Base-by-base conservation (phyloP, 208 protist genomes). In the Balamuthia mandrillaris region DNA sequence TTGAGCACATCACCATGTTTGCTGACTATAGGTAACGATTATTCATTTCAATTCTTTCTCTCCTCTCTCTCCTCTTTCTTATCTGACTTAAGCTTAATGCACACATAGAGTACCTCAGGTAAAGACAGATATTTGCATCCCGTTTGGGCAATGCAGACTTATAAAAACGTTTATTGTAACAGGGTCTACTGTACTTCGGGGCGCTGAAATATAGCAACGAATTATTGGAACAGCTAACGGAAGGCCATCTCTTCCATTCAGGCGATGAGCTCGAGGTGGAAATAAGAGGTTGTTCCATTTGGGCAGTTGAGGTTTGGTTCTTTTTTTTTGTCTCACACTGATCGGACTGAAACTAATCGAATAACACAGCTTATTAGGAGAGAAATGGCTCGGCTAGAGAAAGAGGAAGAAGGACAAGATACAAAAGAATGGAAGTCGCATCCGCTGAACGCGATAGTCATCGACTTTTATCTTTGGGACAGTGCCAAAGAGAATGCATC, bases 1-100 rank as follows among this genome's bases (percentile, higher is more conserved):
- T 94, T 35, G 85, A 93, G 39, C 21, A 37, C 24, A 81, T 94
- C 24, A 94, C 92, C n/a, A 94, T 94, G 92, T 94, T 94, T 88
- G 91, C 92, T n/a, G 92, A 94, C 45, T 94, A 94, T 52, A 68
- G 92, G 66, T 44, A 88, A 27, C 65, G 77, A n/a, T n/a, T n/a
- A n/a, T n/a, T 33, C 45, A 77, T 16, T 10, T 87, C n/a, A n/a
- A n/a, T n/a, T n/a, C n/a, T n/a, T n/a, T n/a, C n/a, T n/a, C n/a
- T n/a, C n/a, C n/a, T n/a, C n/a, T n/a, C n/a, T n/a, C n/a, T n/a
- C n/a, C n/a, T n/a, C n/a, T n/a, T n/a, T n/a, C n/a, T n/a, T n/a
- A n/a, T n/a, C n/a, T n/a, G n/a, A n/a, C n/a, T n/a, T n/a, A n/a
- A n/a, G n/a, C n/a, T n/a, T n/a, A n/a, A n/a, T n/a, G n/a, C n/a